Evolutionary conservation across 2,329 filamentous ascomycete species (phyloP).

Genomic region (Neofusicoccum cordaticola): DNA sequence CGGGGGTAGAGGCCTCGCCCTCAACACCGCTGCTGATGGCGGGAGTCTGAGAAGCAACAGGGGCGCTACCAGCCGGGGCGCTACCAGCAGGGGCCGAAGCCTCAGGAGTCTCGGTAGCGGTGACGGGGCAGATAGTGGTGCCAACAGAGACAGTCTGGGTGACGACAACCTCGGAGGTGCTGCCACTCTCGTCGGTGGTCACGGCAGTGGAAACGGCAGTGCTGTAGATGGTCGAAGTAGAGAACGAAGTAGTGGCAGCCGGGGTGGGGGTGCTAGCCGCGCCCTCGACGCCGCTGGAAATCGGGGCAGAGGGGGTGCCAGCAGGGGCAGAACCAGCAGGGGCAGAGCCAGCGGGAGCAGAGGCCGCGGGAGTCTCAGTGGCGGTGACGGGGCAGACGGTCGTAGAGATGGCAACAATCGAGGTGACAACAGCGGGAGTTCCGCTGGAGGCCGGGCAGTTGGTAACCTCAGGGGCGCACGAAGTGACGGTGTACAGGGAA

Average conservation of each 20-base stretch:
- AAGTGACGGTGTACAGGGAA: constrained; percentile 5
- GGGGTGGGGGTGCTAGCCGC: not conserved
- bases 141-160: constrained; percentile 5
- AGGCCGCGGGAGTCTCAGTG: constrained; percentile 12
- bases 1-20: not conserved
- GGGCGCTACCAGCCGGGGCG: constrained; percentile 20
- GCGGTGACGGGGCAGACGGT: constrained; percentile 13
- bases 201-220: not conserved
- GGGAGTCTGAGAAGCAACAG: not conserved
- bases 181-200: not conserved
- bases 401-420: constrained; percentile 1
- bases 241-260: constrained; percentile 32
- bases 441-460: constrained; percentile 23
- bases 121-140: constrained; percentile 20
- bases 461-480: constrained; percentile 10
- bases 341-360: constrained; percentile 13
- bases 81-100: constrained; percentile 16
- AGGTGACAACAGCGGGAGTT: constrained; percentile 11
- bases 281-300: not conserved
- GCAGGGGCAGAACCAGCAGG: constrained; percentile 2
- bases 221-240: constrained; percentile 29
- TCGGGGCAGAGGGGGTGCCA: not conserved
- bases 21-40: not conserved
- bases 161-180: constrained; percentile 15
- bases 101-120: constrained; percentile 17